Base-by-base conservation (phyloP, 768 basidiomycete genomes). In the Lanmaoa rubissima region DNA sequence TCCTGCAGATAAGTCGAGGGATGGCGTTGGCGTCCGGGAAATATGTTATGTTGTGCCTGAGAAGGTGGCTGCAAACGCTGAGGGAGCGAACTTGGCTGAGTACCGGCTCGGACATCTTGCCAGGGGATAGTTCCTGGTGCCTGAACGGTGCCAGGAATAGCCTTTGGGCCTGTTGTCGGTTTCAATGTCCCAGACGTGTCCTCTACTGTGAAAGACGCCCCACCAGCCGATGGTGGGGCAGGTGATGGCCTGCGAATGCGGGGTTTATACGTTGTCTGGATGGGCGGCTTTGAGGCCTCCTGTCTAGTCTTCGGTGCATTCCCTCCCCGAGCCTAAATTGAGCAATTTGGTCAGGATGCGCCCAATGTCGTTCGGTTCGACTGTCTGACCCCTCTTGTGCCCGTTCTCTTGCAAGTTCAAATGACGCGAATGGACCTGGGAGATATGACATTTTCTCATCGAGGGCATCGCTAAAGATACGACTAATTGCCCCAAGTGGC, bases 401-500 rank as follows among this genome's bases (percentile, higher is more conserved):
- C 28, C 76, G 76, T 50, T 86, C 85, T 11, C 80, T 73, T 14
- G 79, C 84, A 6, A 86, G 73, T 60, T 87, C 87, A 48, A 85
- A 82, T 0, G 86, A 86, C 4, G 82, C 84, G 58, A 89, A 87
- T 2, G 87, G 86, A 0, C 85, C 86, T 1, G 86, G 87, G 5
- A 87, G 76, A 65, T 83, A 84, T 1, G 81, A 73, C 48, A 88
- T 73, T 60, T 83, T 84, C 60, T 82, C 85, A 63, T 92, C 90
- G 12, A 94, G 74, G 0, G 91, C 92, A 45, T 90, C 90, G 58
- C 83, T 90, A 69, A 96, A 87, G 58, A 97, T 94, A 50, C 90
- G 84, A 17, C 92, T 82, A 49, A 97, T 88, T 2, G 94, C 92
- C 60, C 78, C 90, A n/a, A 97, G 79, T 3, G 94, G 94, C 69